Conservation (phyloP, 371 early-diverging fungal genomes). For the Quaeritorhiza haematococci region DNA sequence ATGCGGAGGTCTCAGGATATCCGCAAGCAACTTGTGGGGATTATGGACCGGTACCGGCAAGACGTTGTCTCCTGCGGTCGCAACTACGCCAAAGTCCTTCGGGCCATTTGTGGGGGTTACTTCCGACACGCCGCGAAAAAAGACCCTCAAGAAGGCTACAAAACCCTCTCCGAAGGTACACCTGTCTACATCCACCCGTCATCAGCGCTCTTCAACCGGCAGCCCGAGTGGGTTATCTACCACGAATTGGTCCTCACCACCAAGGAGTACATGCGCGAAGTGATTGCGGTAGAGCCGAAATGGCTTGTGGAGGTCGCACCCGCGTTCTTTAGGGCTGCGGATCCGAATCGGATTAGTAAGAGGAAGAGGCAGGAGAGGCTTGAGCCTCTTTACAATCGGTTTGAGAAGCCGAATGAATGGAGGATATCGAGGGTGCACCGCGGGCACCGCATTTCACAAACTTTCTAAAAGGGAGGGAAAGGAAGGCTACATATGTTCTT, state of each 20-base stretch:
- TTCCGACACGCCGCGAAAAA: slow-evolving; percentile 96
- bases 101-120: slow-evolving; percentile 86
- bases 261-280: slow-evolving; percentile 97
- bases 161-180: slow-evolving; percentile 92
- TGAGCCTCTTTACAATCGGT: slow-evolving; percentile 87
- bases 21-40: slow-evolving; percentile 90
- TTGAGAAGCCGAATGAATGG: slow-evolving; percentile 45
- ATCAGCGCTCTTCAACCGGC: slow-evolving; percentile 89
- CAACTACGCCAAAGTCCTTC: slow-evolving; percentile 83
- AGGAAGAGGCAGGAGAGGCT: slow-evolving; percentile 89
- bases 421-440: slow-evolving; percentile 36
- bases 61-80: slow-evolving; percentile 90
- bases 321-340: slow-evolving; percentile 89
- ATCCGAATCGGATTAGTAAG: slow-evolving; percentile 85
- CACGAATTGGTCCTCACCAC: slow-evolving; percentile 95
- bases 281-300: slow-evolving; percentile 91
- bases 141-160: slow-evolving; percentile 96
- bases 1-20: slow-evolving; percentile 90
- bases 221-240: slow-evolving; percentile 97
- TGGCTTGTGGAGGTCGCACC: slow-evolving; percentile 97
- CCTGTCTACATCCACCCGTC: slow-evolving; percentile 96
- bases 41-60: slow-evolving; percentile 92
- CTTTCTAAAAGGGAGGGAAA: too few species aligned
- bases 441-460: slow-evolving; percentile 32
- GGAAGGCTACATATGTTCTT: too few species aligned